phyloP scores from a whole-genome alignment of 192 early-diverging fungal species.

The Coemansia sp. region DNA sequence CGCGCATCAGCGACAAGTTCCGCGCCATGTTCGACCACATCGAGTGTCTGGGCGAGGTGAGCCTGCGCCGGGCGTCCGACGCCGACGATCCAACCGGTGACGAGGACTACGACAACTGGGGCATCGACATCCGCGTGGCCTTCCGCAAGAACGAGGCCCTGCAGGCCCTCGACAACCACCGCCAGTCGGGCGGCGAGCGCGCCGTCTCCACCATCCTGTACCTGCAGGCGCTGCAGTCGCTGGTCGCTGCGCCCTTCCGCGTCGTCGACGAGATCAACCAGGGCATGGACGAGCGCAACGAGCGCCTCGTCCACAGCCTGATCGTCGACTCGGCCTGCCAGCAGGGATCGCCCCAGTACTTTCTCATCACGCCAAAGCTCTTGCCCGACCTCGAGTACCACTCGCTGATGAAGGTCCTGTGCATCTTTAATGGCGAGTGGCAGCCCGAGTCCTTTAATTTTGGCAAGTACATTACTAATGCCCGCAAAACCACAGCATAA shows the following conservation, averaged over 20 bases:
- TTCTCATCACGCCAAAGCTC: slow-evolving; percentile 98
- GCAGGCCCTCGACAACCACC: slow-evolving; percentile 80
- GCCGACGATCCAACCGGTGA: slow-evolving; percentile 36
- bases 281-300: slow-evolving; percentile 98
- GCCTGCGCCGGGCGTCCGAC: slow-evolving; percentile 22
- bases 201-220: slow-evolving; percentile 97
- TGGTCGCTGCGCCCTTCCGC: slow-evolving; percentile 90
- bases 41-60: slow-evolving; percentile 49
- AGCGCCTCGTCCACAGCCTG: slow-evolving; percentile 91
- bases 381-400: slow-evolving; percentile 94
- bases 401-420: slow-evolving; percentile 87
- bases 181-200: slow-evolving; percentile 98
- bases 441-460: slow-evolving; percentile 62
- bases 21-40: slow-evolving; percentile 71
- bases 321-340: slow-evolving; percentile 84
- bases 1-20: slow-evolving; percentile 70
- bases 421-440: slow-evolving; percentile 95
- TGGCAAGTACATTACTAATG: slow-evolving; percentile 42
- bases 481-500: slow-evolving; percentile 4
- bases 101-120: slow-evolving; percentile 92
- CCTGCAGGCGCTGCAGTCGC: slow-evolving; percentile 88
- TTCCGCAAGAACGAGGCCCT: slow-evolving; percentile 87
- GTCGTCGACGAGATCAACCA: slow-evolving; percentile 99
- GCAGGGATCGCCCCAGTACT: slow-evolving; percentile 68
- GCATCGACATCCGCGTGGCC: slow-evolving; percentile 93